Evolutionary conservation across 345 rosid species (phyloP).

Genomic region (Carallia brachiata): DNA sequence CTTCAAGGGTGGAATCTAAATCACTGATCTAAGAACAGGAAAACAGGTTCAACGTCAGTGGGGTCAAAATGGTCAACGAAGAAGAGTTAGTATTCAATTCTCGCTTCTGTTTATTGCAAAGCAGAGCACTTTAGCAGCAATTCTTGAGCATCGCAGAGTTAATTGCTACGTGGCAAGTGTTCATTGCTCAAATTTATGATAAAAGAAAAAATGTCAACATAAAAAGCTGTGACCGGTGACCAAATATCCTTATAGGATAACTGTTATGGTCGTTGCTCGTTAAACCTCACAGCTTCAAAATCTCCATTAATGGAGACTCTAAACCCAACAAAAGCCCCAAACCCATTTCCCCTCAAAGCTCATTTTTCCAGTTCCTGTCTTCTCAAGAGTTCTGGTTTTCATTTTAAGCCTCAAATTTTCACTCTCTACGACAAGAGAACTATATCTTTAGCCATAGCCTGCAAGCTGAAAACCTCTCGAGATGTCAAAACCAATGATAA

Average conservation of each 20-base stretch:
- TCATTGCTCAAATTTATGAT: background rate
- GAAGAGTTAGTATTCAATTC: slow-evolving; percentile 44
- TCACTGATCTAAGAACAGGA: slow-evolving; percentile 53
- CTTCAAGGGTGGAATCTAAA: slow-evolving; percentile 46
- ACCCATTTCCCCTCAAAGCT: slow-evolving; percentile 20
- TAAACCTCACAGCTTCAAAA: slow-evolving; percentile 9
- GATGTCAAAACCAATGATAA: slow-evolving; percentile 36
- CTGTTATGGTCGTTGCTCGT: slow-evolving; percentile 25
- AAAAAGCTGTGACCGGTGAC: background rate
- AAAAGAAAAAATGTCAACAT: background rate
- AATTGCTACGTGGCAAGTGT: background rate
- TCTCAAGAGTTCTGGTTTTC: slow-evolving; percentile 26
- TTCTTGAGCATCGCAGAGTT: too few species aligned
- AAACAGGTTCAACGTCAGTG: slow-evolving; percentile 51
- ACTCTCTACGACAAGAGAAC: slow-evolving; percentile 23
- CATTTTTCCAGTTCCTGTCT: slow-evolving; percentile 29
- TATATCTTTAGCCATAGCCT: slow-evolving; percentile 38
- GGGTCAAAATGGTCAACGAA: slow-evolving; percentile 33
- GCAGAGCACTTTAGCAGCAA: too few species aligned
- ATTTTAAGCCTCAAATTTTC: slow-evolving; percentile 29
- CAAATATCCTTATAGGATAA: slow-evolving; percentile 1
- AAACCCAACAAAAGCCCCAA: slow-evolving; percentile 27
- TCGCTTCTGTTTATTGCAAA: too few species aligned
- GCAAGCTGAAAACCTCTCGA: slow-evolving; percentile 62
- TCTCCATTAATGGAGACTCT: slow-evolving; percentile 36